These are phyloP conservation scores for Wickerhamiella siamensis DNA, from an alignment of 805 yeast species.

Conservation along the genomic window DNA sequence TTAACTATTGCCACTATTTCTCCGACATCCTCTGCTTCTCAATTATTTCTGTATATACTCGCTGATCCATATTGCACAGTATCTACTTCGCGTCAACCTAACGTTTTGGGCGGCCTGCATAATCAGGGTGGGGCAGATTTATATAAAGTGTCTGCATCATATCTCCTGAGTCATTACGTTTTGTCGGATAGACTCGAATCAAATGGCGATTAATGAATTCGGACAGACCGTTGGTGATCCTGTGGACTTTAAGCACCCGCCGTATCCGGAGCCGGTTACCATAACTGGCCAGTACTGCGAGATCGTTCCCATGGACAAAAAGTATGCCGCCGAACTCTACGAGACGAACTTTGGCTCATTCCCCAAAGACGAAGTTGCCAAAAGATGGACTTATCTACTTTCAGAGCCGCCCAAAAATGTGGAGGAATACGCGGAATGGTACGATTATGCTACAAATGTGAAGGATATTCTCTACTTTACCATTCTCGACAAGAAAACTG, in stretches of 20 bases:
- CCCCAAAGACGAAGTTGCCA: slow-evolving; percentile 3
- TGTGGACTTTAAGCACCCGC: slow-evolving; percentile 7
- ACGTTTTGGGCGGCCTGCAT: not conserved
- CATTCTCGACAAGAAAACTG: slow-evolving; percentile 15
- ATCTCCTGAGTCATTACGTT: too few species aligned
- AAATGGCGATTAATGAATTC: slow-evolving; percentile 4
- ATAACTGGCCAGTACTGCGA: slow-evolving; percentile 6
- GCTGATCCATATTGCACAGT: too few species aligned
- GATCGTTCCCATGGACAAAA: slow-evolving; percentile 7
- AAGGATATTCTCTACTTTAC: slow-evolving; percentile 14
- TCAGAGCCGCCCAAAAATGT: slow-evolving; percentile 9
- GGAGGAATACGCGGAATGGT: slow-evolving; percentile 7
- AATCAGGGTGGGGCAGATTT: not conserved
- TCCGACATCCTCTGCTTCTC: too few species aligned
- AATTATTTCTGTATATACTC: too few species aligned
- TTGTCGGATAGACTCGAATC: too few species aligned
- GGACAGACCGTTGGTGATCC: slow-evolving; percentile 20
- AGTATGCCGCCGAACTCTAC: slow-evolving; percentile 10
- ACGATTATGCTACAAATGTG: not conserved
- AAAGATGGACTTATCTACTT: slow-evolving; percentile 16
- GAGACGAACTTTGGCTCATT: slow-evolving; percentile 1
- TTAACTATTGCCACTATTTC: too few species aligned
- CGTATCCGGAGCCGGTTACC: slow-evolving; percentile 1
- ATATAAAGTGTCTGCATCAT: too few species aligned
- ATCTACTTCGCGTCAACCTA: not conserved